Evolutionary conservation across 306 rosid species (phyloP), one percentile per base, ranked within the genome.

Genomic region (Carpinus fangiana): DNA sequence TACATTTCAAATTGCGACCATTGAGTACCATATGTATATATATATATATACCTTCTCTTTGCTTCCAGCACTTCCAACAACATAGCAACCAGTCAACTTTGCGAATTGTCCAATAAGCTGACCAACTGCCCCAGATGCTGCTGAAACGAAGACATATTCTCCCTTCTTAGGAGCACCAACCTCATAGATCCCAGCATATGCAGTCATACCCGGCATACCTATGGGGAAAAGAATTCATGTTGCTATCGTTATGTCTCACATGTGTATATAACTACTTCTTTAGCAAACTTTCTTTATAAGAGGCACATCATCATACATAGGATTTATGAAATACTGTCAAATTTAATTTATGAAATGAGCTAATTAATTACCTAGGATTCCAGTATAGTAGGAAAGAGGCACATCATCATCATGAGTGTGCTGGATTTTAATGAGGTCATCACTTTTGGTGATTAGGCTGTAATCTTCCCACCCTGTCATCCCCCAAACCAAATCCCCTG

Each of bases 391-490:
- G 12, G 90, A 86, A 53, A 88, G 90, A 12, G 91, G 90, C 38
- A 88, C 76, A 23, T 62, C 77, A 61, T 36, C 5, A 36, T 36
- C 41, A 36, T 1, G 34, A 31, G 85, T 86, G 1, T 43, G 75
- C n/a, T 75, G 80, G 74, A 90, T 83, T 76, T 81, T 84, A 69
- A 86, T 74, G 76, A 88, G 68, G 62, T 66, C 74, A 1, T 83
- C 81, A 0, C 80, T 71, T 38, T 59, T 70, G 8, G 41, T 43
- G 56, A 90, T 81, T 47, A 85, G 48, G 31, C 88, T 88, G 50
- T 86, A 90, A 41, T 87, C 87, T 55, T 90, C 90, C 92, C 94
- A 88, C 7, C 80, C 80, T 20, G 89, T 86, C 2, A 82, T n/a
- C 5, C 92, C 90, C 31, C 88, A 77, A 73, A 90, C 70, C 3